Percentiles rank a stretch among this genome's conserved stretches.
Evolutionary conservation across 257 asterid species (phyloP).

Genomic region (Fraxinus excelsior): DNA sequence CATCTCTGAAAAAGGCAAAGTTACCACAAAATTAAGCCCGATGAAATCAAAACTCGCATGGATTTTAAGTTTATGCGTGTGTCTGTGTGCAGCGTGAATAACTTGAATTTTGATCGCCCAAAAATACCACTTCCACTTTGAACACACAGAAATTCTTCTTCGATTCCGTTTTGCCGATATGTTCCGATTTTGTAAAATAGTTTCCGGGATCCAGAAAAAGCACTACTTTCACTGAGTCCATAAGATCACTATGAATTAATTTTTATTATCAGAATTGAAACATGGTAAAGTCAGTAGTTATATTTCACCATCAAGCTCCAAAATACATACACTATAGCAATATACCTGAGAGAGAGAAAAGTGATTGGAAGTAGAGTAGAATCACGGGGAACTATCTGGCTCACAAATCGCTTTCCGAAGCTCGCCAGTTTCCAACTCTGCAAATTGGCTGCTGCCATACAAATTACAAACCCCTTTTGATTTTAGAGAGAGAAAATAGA

Average conservation of each 20-base stretch:
- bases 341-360: conserved; percentile 11
- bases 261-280: too few relatives aligned
- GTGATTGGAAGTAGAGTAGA: neutral
- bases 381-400: neutral
- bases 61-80: neutral
- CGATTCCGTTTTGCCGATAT: neutral
- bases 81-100: neutral
- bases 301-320: neutral
- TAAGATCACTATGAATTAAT: neutral
- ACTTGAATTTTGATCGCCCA: neutral
- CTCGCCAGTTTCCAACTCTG: neutral
- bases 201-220: neutral
- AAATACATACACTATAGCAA: neutral
- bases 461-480: neutral
- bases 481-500: conserved; percentile 20
- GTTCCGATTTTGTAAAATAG: neutral
- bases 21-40: neutral
- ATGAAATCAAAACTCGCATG: neutral
- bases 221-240: neutral
- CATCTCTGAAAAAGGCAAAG: neutral
- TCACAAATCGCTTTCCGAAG: conserved; percentile 11
- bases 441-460: conserved; percentile 12
- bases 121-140: neutral
- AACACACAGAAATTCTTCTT: neutral
- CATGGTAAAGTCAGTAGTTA: neutral